Conservation (phyloP, 2,329 filamentous ascomycete genomes). For the Epichloe uncinata region DNA sequence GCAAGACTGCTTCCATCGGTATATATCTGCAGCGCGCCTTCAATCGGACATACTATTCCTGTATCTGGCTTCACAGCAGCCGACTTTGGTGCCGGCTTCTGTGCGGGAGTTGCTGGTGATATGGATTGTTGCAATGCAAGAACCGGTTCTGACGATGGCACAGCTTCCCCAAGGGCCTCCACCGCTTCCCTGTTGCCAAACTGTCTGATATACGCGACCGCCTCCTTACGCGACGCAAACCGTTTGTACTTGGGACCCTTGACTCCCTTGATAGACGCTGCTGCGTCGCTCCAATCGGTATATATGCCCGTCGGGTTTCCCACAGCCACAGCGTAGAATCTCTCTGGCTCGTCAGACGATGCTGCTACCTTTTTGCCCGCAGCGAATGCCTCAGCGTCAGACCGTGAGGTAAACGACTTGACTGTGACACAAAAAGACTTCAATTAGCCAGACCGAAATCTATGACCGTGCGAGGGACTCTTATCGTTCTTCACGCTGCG, state of each 20-base stretch:
- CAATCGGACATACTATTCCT: slow-evolving; percentile 3
- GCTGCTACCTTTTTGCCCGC: slow-evolving; percentile 39
- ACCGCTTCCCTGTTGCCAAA: slow-evolving; percentile 31
- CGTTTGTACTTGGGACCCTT: slow-evolving; percentile 58
- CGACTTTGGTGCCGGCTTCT: slow-evolving; percentile 9
- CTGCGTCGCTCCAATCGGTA: slow-evolving; percentile 53
- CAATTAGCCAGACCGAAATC: neutral
- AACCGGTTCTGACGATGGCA: slow-evolving; percentile 6
- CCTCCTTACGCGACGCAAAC: slow-evolving; percentile 56
- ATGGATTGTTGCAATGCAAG: slow-evolving; percentile 9
- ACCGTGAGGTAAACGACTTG: slow-evolving; percentile 61
- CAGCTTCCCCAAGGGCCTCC: slow-evolving; percentile 23
- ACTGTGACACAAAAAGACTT: slow-evolving; percentile 32
- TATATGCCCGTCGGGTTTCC: slow-evolving; percentile 48
- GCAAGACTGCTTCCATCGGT: slow-evolving; percentile 49
- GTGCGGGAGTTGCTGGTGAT: slow-evolving; percentile 11
- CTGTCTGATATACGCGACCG: slow-evolving; percentile 58
- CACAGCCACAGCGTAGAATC: slow-evolving; percentile 48
- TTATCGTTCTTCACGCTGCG: neutral
- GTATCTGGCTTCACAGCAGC: neutral
- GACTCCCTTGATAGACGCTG: slow-evolving; percentile 60
- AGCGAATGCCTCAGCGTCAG: slow-evolving; percentile 70
- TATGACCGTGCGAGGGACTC: neutral
- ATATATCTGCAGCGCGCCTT: slow-evolving; percentile 30
- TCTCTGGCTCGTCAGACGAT: slow-evolving; percentile 27